phyloP scores from a whole-genome alignment of 2,329 filamentous ascomycete genomes.

The Claviceps purpurea region DNA sequence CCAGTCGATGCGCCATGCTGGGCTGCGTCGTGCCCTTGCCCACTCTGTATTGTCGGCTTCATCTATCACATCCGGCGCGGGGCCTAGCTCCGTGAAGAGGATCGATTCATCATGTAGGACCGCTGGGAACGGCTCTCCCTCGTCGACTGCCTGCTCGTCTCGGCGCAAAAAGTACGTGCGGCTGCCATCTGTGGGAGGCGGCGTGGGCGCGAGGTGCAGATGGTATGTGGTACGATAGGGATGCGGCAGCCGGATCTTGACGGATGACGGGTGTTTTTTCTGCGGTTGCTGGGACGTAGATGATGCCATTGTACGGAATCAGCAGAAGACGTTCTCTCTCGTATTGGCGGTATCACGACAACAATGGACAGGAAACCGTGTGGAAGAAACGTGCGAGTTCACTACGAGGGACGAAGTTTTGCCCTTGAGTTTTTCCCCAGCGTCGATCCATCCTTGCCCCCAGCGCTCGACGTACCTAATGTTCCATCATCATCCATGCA shows the following conservation, averaged over 20 bases:
- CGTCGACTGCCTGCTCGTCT: constrained; percentile 9
- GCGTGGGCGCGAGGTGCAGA: constrained; percentile 9
- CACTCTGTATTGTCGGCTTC: constrained; percentile 1
- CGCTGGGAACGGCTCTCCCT: constrained; percentile 9
- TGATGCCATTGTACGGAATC: background rate
- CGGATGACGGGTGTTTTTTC: background rate
- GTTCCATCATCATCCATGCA: no score
- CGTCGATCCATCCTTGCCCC: no score
- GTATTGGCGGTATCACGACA: background rate
- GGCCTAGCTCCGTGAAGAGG: background rate
- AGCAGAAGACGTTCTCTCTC: background rate
- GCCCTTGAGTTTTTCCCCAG: no score
- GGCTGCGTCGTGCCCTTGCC: constrained; percentile 3
- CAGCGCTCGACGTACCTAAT: no score
- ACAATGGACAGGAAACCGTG: no score
- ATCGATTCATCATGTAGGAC: background rate
- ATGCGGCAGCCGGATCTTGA: constrained; percentile 7
- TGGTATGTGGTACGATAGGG: constrained; percentile 14
- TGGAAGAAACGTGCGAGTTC: no score
- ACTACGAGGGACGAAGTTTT: no score
- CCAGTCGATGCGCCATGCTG: background rate
- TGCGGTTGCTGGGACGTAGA: background rate
- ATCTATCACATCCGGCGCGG: background rate
- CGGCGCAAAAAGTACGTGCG: constrained; percentile 11
- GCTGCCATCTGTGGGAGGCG: background rate